Conservation (phyloP, 2,329 filamentous ascomycete species). For the Neonectria sp. region DNA sequence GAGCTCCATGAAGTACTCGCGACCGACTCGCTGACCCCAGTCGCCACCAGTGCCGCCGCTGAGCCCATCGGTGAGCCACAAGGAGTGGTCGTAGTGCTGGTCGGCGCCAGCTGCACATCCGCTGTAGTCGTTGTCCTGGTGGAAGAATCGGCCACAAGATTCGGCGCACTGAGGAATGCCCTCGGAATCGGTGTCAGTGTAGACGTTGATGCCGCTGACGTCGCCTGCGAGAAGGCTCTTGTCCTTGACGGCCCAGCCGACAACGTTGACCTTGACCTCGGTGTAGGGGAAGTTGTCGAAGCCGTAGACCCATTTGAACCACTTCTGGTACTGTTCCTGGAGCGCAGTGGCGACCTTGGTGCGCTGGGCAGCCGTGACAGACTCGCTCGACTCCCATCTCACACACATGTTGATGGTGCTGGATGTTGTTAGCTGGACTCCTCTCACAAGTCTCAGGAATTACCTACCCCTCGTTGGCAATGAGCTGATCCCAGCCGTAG, state of each 20-base stretch:
- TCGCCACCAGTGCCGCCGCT: constrained; percentile 61
- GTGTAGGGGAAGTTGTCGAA: constrained; percentile 61
- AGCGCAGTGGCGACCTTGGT: constrained; percentile 53
- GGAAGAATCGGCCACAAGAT: constrained; percentile 61
- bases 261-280: constrained; percentile 57
- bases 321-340: constrained; percentile 55
- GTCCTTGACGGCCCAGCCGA: constrained; percentile 61
- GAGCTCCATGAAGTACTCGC: constrained; percentile 59
- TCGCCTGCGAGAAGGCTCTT: constrained; percentile 56
- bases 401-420: constrained; percentile 53
- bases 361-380: constrained; percentile 57
- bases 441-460: constrained; percentile 10
- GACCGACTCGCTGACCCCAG: constrained; percentile 62
- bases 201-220: constrained; percentile 56
- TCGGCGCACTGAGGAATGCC: constrained; percentile 59
- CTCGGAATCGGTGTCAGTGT: constrained; percentile 57
- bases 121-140: constrained; percentile 59
- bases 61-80: constrained; percentile 65
- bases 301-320: constrained; percentile 60
- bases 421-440: constrained; percentile 2
- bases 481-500: constrained; percentile 54
- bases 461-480: constrained; percentile 49
- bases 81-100: constrained; percentile 61
- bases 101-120: constrained; percentile 52
- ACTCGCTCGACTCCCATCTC: constrained; percentile 59